Conservation (phyloP, 371 early-diverging fungal species). For the Zychaea mexicana region DNA sequence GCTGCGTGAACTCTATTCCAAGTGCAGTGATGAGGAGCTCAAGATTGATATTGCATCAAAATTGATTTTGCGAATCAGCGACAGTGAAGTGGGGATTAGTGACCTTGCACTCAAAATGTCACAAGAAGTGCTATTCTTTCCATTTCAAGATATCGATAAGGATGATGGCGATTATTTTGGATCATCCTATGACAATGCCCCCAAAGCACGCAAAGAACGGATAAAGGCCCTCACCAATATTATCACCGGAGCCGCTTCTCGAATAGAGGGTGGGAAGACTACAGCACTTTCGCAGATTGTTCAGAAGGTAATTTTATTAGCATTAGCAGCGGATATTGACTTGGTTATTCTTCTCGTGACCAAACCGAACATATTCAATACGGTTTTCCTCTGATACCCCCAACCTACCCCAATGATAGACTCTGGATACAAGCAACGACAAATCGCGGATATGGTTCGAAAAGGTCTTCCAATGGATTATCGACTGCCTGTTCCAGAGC, state of each 20-base stretch:
- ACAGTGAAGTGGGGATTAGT: slow-evolving; percentile 79
- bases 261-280: slow-evolving; percentile 26
- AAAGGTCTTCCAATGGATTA: slow-evolving; percentile 58
- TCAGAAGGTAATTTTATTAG: slow-evolving; percentile 24
- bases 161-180: slow-evolving; percentile 44
- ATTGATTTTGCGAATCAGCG: slow-evolving; percentile 71
- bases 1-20: slow-evolving; percentile 68
- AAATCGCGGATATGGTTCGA: slow-evolving; percentile 37
- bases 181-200: slow-evolving; percentile 23
- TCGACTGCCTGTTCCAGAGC: slow-evolving; percentile 55
- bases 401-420: too few species aligned
- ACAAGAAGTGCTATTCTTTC: slow-evolving; percentile 74
- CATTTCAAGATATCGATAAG: slow-evolving; percentile 43
- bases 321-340: background rate
- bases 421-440: slow-evolving; percentile 32
- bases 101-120: slow-evolving; percentile 74
- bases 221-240: slow-evolving; percentile 40
- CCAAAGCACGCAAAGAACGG: slow-evolving; percentile 43
- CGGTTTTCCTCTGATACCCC: too few species aligned
- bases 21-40: slow-evolving; percentile 48
- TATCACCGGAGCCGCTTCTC: slow-evolving; percentile 52
- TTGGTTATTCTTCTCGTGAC: background rate
- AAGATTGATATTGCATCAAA: slow-evolving; percentile 77
- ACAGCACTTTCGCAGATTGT: slow-evolving; percentile 31
- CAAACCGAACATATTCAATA: too few species aligned